Conservation (phyloP, 495 filamentous ascomycete genomes). For the Talaromyces thailandensis region DNA sequence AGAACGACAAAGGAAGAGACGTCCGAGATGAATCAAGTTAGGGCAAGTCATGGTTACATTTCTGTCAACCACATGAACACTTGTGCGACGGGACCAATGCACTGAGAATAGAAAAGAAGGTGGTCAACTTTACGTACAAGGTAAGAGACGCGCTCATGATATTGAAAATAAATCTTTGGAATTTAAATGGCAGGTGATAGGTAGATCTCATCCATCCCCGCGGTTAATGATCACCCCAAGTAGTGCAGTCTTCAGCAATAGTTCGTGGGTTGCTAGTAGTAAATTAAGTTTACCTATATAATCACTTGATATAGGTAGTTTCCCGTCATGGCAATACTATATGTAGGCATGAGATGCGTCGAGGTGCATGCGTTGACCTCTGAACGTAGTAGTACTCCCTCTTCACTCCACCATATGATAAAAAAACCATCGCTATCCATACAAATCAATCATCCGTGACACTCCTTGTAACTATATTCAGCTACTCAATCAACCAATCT, state of each 20-base stretch:
- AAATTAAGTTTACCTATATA: not conserved
- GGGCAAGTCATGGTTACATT: not conserved
- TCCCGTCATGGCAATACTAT: not conserved
- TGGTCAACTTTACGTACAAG: not conserved
- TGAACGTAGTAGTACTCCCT: not conserved
- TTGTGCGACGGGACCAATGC: not conserved
- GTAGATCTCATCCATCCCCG: not conserved
- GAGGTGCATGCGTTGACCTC: not conserved
- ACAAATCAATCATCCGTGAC: not conserved
- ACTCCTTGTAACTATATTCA: not conserved
- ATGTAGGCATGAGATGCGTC: not conserved
- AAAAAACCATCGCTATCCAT: not conserved
- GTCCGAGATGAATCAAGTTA: not conserved
- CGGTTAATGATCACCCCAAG: not conserved
- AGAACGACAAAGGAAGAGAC: not conserved
- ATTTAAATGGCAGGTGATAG: not conserved
- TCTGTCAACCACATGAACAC: not conserved
- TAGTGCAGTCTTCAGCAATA: not conserved
- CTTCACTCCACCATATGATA: not conserved
- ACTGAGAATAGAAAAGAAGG: not conserved
- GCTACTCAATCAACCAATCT: constrained; percentile 21
- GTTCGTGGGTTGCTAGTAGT: not conserved
- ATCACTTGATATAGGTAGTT: not conserved
- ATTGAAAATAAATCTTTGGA: not conserved
- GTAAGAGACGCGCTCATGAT: not conserved